Evolutionary conservation across 345 rosid species (phyloP), one percentile per base, ranked within the genome.

Genomic region (Viola odorata): DNA sequence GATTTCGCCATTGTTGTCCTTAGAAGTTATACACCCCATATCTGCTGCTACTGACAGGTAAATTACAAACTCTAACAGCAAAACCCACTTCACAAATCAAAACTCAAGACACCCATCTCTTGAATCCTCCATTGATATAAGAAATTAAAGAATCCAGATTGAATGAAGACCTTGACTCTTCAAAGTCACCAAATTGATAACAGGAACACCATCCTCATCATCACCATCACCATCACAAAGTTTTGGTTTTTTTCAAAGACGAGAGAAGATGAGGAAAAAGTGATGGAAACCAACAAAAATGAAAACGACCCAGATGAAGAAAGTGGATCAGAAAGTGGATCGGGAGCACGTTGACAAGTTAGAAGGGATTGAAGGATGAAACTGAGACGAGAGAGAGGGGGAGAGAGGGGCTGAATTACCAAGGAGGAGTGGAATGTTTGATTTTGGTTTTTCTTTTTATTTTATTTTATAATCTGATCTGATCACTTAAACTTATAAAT

Each of bases 1-100:
- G 39, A 72, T 77, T 13, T 60, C 63, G 53, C 75, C 69, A 52
- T 65, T 75, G 32, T 23, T 23, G 1, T 84, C 78, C 80, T 92
- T 92, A 0, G 97, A 85, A 71, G 79, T 65, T 63, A 85, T 71
- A 59, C 97, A 86, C 71, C 98, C 98, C 98, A 92, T 92, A n/a
- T 10, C 13, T 11, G 13, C 12, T 23, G 32, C 32, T 23, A 23
- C 2, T 23, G 32, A 23, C 32, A 23, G 32, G 2, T 23, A 23
- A 23, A 23, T 23, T 23, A 23, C 44, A 56, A 44, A 7, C 5
- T 13, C 41, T 3, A 61, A 66, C 44, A 7, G 55, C 6, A 1
- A 45, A 57, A 49, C 62, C 13, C 45, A 45, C 53, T 66, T 79
- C 61, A 4, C 56, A 50, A 68, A 38, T 51, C 42, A 53, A 51